Conservation (phyloP, 2,329 filamentous ascomycete genomes). For the Apiospora kogelbergensis region DNA sequence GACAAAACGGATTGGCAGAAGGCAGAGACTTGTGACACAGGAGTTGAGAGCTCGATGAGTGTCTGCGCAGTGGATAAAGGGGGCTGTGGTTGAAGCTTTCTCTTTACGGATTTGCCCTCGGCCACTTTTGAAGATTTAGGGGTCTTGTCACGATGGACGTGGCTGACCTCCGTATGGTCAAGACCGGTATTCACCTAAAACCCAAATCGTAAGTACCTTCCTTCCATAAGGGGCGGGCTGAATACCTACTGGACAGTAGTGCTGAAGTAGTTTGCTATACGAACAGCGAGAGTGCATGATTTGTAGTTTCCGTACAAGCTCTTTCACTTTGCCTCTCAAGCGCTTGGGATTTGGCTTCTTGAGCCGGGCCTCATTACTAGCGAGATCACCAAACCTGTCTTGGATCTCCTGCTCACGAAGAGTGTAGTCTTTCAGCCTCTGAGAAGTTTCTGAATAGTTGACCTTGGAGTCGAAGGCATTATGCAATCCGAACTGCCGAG, state of each 20-base stretch:
- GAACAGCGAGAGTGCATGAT: constrained; percentile 72
- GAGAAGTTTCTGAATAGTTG: constrained; percentile 64
- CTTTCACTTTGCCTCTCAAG: constrained; percentile 60
- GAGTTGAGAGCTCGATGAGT: constrained; percentile 63
- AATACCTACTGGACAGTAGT: constrained; percentile 69
- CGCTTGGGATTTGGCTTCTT: constrained; percentile 58
- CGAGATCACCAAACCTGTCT: constrained; percentile 33
- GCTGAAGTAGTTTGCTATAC: constrained; percentile 72
- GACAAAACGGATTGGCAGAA: constrained; percentile 79
- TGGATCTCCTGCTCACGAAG: constrained; percentile 80
- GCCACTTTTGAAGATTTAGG: constrained; percentile 14
- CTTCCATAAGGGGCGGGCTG: background rate
- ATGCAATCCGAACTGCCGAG: constrained; percentile 83
- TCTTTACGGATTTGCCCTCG: constrained; percentile 4
- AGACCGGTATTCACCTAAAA: background rate
- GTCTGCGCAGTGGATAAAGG: background rate
- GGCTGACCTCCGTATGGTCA: background rate
- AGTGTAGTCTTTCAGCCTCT: constrained; percentile 82
- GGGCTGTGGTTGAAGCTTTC: background rate
- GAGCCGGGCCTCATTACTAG: constrained; percentile 22
- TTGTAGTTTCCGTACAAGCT: constrained; percentile 68
- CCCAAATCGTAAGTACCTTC: background rate
- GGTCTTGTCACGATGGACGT: background rate
- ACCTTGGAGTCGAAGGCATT: constrained; percentile 83
- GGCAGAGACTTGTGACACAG: constrained; percentile 70